A percentile compares a stretch with the other conserved stretches of the same genome.
Evolutionary conservation across 2,329 filamentous ascomycete genomes (phyloP).

Genomic region (Cordyceps javanica): DNA sequence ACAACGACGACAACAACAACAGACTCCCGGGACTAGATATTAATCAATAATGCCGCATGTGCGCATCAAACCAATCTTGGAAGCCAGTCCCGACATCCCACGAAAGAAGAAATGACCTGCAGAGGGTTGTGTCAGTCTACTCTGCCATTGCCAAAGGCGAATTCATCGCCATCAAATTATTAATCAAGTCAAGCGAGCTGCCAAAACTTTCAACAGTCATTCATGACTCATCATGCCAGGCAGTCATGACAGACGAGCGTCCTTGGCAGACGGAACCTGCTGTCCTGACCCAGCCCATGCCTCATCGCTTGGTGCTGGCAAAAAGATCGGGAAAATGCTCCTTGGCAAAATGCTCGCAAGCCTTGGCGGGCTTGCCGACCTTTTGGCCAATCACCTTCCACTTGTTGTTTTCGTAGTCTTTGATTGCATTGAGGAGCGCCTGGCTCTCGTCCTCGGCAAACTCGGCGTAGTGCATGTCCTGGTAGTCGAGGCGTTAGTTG

Average conservation of each 20-base stretch:
- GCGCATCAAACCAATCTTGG: background rate
- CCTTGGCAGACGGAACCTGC: background rate
- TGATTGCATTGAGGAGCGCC: conserved; percentile 85
- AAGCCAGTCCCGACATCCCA: background rate
- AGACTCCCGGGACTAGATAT: background rate
- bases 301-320: conserved; percentile 32
- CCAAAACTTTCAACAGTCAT: background rate
- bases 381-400: conserved; percentile 98
- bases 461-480: conserved; percentile 99
- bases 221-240: background rate
- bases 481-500: background rate
- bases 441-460: conserved; percentile 93
- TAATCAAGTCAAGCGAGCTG: background rate
- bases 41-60: background rate
- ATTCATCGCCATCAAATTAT: background rate
- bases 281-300: background rate
- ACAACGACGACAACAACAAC: no score
- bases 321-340: conserved; percentile 71
- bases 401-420: conserved; percentile 97
- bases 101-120: background rate
- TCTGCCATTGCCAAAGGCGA: background rate
- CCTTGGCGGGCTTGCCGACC: conserved; percentile 95
- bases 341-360: conserved; percentile 78
- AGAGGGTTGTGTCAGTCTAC: conserved; percentile 1
- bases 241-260: background rate